Conservation (phyloP, 805 yeast genomes). For the Hanseniaspora taiwanica region DNA sequence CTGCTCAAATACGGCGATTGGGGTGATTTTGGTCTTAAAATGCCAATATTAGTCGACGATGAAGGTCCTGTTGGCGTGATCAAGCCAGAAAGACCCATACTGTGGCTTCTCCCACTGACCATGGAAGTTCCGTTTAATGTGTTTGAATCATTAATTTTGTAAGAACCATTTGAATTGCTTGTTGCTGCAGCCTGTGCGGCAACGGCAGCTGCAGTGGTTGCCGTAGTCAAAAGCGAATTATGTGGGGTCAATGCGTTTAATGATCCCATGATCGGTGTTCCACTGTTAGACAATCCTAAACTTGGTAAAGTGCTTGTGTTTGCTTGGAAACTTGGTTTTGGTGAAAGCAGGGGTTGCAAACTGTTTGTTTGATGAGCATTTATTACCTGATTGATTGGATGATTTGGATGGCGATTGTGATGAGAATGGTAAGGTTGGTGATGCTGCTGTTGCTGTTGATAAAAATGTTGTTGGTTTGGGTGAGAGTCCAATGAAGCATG, state of each 20-base stretch:
- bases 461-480: not conserved
- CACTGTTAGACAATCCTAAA: not conserved
- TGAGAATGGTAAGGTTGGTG: not conserved
- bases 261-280: not conserved
- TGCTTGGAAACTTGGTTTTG: not conserved
- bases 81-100: not conserved
- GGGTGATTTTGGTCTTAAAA: constrained; percentile 1
- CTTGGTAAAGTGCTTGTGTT: not conserved
- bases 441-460: not conserved
- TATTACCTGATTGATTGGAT: not conserved
- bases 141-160: too few relatives aligned
- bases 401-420: not conserved
- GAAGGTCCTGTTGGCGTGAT: not conserved
- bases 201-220: constrained; percentile 9
- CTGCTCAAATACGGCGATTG: constrained; percentile 16
- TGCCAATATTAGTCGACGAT: not conserved
- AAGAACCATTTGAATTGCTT: not conserved
- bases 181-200: constrained; percentile 9
- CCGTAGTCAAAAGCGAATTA: not conserved
- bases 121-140: too few relatives aligned
- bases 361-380: not conserved
- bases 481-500: not conserved
- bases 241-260: not conserved
- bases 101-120: not conserved
- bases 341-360: not conserved